Evolutionary conservation across 1,284 basidiomycete species (phyloP), one percentile per base, ranked within the genome.

Genomic region (Boletus sp.): DNA sequence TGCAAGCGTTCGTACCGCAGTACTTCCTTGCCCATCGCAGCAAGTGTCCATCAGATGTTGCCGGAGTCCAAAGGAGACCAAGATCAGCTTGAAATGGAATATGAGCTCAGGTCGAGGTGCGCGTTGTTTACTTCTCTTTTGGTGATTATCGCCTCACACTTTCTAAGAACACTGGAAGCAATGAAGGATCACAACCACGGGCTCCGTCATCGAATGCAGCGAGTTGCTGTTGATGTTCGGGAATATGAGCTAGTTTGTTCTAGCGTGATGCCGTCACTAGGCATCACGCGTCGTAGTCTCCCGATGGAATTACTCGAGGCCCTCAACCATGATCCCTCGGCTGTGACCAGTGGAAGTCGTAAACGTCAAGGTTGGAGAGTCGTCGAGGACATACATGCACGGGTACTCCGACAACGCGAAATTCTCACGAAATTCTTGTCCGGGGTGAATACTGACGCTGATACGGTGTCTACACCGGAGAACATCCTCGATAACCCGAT

Each of bases 291-390:
- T 65, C 74, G 69, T 16, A 75, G 76, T 53, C 77, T 91, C 50
- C 84, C 90, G 11, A 77, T 78, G 59, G 87, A 90, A 19, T 78
- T 91, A 17, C 71, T 90, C 38, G 89, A 91, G 55, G 85, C 88
- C 5, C 84, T 91, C 67, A 83, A 81, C 40, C 88, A 90, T 62
- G 90, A 92, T 69, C 90, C 90, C 40, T 83, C 88, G 5, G 83
- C 85, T n/a, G 83, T 90, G 13, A 88, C 83, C 6, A 81, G 86
- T 23, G 73, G 79, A 16, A 89, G 88, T 1, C 81, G 85, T 52
- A 77, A 80, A 43, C 77, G 80, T 37, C 77, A 74, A 55, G 83
- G 88, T 16, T 91, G 86, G 85, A 79, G 80, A 61, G 87, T 86
- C 1, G 87, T 91, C 19, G 89, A 91, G 61, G 88, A 91, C 62